phyloP scores from a whole-genome alignment of 129 eudicot species.

The Oenanthe sinensis region DNA sequence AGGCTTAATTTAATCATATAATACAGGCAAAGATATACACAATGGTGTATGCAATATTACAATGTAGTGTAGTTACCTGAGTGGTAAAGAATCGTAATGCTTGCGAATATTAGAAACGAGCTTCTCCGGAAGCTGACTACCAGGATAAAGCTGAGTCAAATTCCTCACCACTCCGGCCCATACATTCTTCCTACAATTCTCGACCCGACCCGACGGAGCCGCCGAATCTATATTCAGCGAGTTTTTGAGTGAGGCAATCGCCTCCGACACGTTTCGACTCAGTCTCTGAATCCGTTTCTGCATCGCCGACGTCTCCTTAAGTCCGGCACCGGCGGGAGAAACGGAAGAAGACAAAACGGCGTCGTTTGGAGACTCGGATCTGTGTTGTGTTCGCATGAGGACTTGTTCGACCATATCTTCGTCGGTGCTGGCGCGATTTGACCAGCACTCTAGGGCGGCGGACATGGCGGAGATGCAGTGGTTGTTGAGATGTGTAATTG shows the following conservation, averaged over 20 bases:
- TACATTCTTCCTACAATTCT: conserved; percentile 49
- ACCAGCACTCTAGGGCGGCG: conserved; percentile 97
- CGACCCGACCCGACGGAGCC: conserved; percentile 36
- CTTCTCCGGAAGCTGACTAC: conserved; percentile 97
- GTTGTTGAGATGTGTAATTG: conserved; percentile 1
- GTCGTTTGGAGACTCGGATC: conserved; percentile 62
- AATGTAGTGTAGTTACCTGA: conserved; percentile 41
- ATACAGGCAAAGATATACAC: background rate
- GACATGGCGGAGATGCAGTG: conserved; percentile 45
- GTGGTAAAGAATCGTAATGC: conserved; percentile 92
- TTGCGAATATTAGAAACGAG: conserved; percentile 86
- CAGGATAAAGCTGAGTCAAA: conserved; percentile 97
- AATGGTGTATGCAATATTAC: background rate
- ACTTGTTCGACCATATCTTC: conserved; percentile 94
- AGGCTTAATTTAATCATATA: too few species aligned
- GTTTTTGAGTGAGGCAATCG: conserved; percentile 89
- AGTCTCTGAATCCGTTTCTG: conserved; percentile 83
- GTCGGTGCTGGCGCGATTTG: conserved; percentile 83
- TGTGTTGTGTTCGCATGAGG: conserved; percentile 75
- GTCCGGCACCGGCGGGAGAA: conserved; percentile 12
- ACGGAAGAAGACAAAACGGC: conserved; percentile 16
- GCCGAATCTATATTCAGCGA: conserved; percentile 69
- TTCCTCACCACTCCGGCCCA: conserved; percentile 91
- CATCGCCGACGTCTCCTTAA: conserved; percentile 47
- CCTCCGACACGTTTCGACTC: conserved; percentile 84